Evolutionary conservation across 129 eudicot genomes (phyloP).

Genomic region (Flaveria ramosissima): DNA sequence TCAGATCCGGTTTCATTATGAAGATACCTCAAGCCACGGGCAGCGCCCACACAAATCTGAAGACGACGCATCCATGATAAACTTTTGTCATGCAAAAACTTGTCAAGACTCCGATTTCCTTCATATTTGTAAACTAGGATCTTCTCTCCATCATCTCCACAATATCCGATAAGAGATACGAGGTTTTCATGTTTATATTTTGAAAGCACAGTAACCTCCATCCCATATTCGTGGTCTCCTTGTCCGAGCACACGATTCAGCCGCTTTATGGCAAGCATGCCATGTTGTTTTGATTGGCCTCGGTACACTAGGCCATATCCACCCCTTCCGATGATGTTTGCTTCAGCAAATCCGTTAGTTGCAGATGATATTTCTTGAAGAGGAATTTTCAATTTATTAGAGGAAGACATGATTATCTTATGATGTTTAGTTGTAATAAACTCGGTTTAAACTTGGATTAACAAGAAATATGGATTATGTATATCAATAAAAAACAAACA

Average conservation of each 20-base stretch:
- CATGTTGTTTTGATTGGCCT: slow-evolving; percentile 25
- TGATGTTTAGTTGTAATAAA: too few relatives aligned
- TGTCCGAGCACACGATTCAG: slow-evolving; percentile 15
- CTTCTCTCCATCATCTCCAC: slow-evolving; percentile 28
- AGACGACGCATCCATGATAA: slow-evolving; percentile 40
- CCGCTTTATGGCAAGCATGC: slow-evolving; percentile 42
- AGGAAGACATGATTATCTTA: slow-evolving; percentile 9
- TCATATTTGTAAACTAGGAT: slow-evolving; percentile 36
- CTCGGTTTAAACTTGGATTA: too few relatives aligned
- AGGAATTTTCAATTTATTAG: slow-evolving; percentile 15
- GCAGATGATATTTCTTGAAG: slow-evolving; percentile 35
- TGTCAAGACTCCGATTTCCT: slow-evolving; percentile 31
- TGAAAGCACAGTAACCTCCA: slow-evolving; percentile 32
- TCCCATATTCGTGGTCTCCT: slow-evolving; percentile 36
- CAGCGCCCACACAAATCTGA: slow-evolving; percentile 35
- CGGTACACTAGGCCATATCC: slow-evolving; percentile 43
- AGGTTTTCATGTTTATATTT: slow-evolving; percentile 32
- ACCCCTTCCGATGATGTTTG: slow-evolving; percentile 2
- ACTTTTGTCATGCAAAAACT: neutral
- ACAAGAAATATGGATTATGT: too few relatives aligned
- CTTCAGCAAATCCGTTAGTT: slow-evolving; percentile 25
- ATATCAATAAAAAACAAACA: too few relatives aligned
- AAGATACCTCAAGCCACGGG: slow-evolving; percentile 25
- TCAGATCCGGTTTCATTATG: slow-evolving; percentile 12
- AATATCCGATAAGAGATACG: slow-evolving; percentile 23